Evolutionary conservation across 164 flowering plant species (phyloP), one percentile per base, ranked within the genome.

Genomic region (Berberis thunbergii): DNA sequence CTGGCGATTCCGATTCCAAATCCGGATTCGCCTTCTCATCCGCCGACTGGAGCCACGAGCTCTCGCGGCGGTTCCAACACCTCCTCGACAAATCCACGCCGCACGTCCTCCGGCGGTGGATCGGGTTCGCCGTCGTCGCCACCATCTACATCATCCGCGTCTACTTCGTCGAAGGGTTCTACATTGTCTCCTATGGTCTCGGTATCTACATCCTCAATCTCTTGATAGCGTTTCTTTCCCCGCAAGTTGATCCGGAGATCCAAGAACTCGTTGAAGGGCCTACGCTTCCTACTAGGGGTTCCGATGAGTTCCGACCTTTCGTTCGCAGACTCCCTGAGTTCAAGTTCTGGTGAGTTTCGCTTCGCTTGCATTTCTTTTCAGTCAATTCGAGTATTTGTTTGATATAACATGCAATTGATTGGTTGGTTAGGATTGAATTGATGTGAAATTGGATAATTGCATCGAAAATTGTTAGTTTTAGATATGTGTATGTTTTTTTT

Each of bases 241-340:
- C 85, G 41, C 83, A 81, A 69, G 85, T 81, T 41, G 85, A 81
- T 46, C 85, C 85, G 38, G 83, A 77, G 72, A 64, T 74, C 64
- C 71, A 77, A 48, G 83, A 55, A 41, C 53, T 69, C 43, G 62
- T 13, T 57, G 77, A 79, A 45, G 83, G 83, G 0, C 83, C 80
- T 40, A 49, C 76, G 26, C 77, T 81, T 9, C 85, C 85, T 53
- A 79, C 80, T 6, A 70, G 77, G 11, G 70, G 72, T 43, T 74
- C 83, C 43, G 83, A 81, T 45, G 85, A 81, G 73, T 81, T 81
- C 43, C 79, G 81, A 42, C 85, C 85, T 54, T 81, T 81, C 43
- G 85, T 81, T 63, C 79, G 85, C 57, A 79, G 85, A 39, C 80
- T 81, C 13, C 83, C 85, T 4, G 83, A 81, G 66, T 81, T 81